Evolutionary conservation across 2,329 filamentous ascomycete genomes (phyloP).

Genomic region (Fusarium continuum): DNA sequence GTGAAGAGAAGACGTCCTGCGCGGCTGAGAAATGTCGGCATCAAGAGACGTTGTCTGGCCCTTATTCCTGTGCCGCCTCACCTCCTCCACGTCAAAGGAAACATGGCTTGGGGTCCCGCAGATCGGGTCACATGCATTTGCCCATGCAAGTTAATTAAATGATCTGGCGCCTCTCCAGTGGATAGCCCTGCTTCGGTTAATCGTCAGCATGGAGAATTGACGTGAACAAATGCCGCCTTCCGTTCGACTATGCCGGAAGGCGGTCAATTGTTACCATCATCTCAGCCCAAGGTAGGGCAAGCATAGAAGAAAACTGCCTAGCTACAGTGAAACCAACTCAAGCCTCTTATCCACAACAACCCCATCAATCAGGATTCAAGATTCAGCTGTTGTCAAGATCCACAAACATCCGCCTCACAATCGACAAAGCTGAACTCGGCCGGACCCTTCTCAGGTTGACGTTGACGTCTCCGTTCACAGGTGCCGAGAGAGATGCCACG

Average conservation of each 20-base stretch:
- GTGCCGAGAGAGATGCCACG: conserved; percentile 36
- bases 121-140: conserved; percentile 44
- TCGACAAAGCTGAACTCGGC: conserved; percentile 38
- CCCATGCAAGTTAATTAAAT: conserved; percentile 19
- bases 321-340: background rate
- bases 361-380: conserved; percentile 1
- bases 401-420: conserved; percentile 36
- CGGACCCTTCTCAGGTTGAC: conserved; percentile 27
- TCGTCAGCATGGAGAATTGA: conserved; percentile 18
- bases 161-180: conserved; percentile 36
- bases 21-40: conserved; percentile 19
- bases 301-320: background rate
- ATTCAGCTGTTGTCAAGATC: conserved; percentile 30
- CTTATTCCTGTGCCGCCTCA: conserved; percentile 27
- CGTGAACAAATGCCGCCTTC: conserved; percentile 16
- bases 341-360: background rate
- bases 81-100: conserved; percentile 21
- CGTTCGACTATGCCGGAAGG: background rate
- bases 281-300: conserved; percentile 2
- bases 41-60: conserved; percentile 1
- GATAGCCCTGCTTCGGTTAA: conserved; percentile 30
- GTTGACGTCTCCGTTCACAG: conserved; percentile 18
- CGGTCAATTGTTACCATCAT: conserved; percentile 19
- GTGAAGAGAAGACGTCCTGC: background rate
- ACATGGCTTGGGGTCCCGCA: conserved; percentile 23